Conservation (phyloP, 306 rosid species). For the Rosa lucieae region DNA sequence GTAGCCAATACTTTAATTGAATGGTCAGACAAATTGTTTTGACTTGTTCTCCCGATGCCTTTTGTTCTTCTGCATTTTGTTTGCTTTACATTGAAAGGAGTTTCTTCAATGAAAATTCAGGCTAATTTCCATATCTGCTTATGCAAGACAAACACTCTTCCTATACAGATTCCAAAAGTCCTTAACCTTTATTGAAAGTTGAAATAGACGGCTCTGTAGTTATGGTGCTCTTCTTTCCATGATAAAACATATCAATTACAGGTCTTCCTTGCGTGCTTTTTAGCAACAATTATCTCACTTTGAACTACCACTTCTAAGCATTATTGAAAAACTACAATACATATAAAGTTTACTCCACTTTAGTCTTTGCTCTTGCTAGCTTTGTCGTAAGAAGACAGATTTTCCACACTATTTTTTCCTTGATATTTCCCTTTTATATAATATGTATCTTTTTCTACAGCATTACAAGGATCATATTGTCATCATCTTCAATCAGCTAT, state of each 20-base stretch:
- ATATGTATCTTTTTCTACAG: neutral
- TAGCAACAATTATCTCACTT: neutral
- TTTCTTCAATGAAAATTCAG: neutral
- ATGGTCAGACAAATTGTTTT: constrained; percentile 10
- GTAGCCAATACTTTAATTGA: constrained; percentile 12
- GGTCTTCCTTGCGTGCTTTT: constrained; percentile 3
- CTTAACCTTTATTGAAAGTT: constrained; percentile 1
- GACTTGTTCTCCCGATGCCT: neutral
- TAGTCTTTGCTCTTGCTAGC: constrained; percentile 8
- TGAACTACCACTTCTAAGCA: constrained; percentile 12
- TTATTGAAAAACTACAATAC: constrained; percentile 18
- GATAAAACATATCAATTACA: constrained; percentile 13
- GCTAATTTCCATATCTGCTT: neutral
- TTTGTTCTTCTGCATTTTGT: neutral
- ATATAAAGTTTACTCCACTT: constrained; percentile 15
- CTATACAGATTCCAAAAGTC: constrained; percentile 7
- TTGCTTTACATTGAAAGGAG: neutral
- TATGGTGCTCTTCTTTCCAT: neutral
- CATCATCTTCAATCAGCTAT: constrained; percentile 1
- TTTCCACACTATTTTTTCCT: constrained; percentile 9
- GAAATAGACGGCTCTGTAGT: constrained; percentile 4
- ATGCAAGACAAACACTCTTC: neutral
- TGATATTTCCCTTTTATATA: neutral
- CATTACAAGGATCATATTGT: neutral
- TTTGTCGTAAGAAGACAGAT: constrained; percentile 28